Evolutionary conservation across 768 basidiomycete genomes (phyloP).

Genomic region (Imleria badia): DNA sequence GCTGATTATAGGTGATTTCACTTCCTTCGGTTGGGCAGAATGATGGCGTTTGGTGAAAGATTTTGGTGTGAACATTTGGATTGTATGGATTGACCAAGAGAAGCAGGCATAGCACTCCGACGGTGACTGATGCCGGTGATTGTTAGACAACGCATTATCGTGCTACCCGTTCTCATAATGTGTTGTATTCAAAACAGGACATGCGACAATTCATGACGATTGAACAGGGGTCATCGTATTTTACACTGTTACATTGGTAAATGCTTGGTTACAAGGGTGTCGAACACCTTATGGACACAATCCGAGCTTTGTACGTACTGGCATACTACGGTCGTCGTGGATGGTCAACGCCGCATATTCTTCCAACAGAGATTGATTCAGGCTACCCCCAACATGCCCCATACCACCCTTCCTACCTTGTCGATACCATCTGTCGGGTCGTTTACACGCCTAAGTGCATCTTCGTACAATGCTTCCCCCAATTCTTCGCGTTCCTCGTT

Average conservation of each 20-base stretch:
- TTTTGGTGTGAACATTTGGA: too few species aligned
- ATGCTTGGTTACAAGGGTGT: conserved; percentile 4
- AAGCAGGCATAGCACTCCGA: too few species aligned
- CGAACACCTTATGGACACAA: too few species aligned
- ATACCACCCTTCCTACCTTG: not conserved
- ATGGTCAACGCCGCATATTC: not conserved
- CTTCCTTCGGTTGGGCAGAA: too few species aligned
- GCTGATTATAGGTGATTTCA: too few species aligned
- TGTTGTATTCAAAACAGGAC: conserved; percentile 78
- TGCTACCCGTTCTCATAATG: conserved; percentile 78
- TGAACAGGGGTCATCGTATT: not conserved
- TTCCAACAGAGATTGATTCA: not conserved
- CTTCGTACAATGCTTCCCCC: not conserved
- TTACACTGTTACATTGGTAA: not conserved
- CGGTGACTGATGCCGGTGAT: conserved; percentile 47
- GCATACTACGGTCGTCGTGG: not conserved
- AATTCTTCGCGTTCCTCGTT: too few species aligned
- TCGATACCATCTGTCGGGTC: not conserved
- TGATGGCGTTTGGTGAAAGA: too few species aligned
- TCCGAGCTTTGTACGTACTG: conserved; percentile 1
- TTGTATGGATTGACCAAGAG: too few species aligned
- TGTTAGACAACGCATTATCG: conserved; percentile 66
- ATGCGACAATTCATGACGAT: not conserved
- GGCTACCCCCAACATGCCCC: not conserved
- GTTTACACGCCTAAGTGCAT: not conserved